These are phyloP conservation scores for Diaporthe vexans DNA, from an alignment of 2,329 filamentous ascomycete species.

Conservation along the genomic window DNA sequence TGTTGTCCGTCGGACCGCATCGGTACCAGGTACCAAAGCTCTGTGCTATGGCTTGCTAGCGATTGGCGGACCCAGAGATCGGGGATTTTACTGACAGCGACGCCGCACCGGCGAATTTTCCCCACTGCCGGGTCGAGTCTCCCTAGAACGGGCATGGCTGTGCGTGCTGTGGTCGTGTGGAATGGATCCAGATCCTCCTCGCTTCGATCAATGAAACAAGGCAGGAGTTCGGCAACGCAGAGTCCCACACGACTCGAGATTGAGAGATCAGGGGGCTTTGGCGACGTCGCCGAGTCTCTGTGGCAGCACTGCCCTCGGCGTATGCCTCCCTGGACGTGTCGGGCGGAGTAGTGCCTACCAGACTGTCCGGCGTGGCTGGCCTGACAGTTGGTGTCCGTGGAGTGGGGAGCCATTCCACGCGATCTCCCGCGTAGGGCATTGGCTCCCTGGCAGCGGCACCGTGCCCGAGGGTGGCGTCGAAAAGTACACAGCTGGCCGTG, in stretches of 20 bases:
- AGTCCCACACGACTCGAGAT: conserved; percentile 34
- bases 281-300: conserved; percentile 23
- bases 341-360: neutral
- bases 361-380: conserved; percentile 19
- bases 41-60: conserved; percentile 37
- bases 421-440: conserved; percentile 10
- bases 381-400: neutral
- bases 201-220: conserved; percentile 39
- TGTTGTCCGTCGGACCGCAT: conserved; percentile 13
- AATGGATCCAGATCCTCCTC: conserved; percentile 40
- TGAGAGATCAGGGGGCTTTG: conserved; percentile 27
- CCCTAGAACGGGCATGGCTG: conserved; percentile 36
- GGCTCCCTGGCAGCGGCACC: conserved; percentile 13
- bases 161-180: conserved; percentile 34
- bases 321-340: neutral
- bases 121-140: conserved; percentile 39
- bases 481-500: conserved; percentile 9
- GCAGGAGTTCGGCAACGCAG: conserved; percentile 34
- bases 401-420: neutral
- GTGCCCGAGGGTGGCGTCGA: conserved; percentile 18
- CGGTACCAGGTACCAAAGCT: conserved; percentile 20
- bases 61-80: conserved; percentile 41
- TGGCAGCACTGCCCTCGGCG: conserved; percentile 19
- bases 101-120: conserved; percentile 40
- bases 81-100: conserved; percentile 40